These are phyloP conservation scores for Suhomyces chickasaworum DNA, from an alignment of 1,139 yeast genomes.

Conservation along the genomic window DNA sequence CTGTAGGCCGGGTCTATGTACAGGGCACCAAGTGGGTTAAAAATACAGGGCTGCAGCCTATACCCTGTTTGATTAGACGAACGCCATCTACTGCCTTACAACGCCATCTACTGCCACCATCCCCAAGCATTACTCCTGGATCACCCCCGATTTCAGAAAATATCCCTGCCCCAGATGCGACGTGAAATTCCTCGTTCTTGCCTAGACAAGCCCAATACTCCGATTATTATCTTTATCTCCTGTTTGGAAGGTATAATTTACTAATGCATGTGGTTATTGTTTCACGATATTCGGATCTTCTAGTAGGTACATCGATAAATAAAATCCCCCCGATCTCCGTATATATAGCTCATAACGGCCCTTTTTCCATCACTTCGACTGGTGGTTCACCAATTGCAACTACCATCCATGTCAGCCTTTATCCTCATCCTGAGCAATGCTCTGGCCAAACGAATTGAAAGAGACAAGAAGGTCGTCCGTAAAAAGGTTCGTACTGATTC, in stretches of 20 bases:
- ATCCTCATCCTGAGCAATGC: slow-evolving; percentile 12
- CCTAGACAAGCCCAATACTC: neutral
- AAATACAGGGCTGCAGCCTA: neutral
- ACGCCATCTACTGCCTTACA: slow-evolving; percentile 1
- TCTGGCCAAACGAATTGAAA: slow-evolving; percentile 12
- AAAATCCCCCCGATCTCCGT: slow-evolving; percentile 1
- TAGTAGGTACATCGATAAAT: neutral
- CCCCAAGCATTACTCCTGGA: neutral
- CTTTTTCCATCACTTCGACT: neutral
- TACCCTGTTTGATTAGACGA: slow-evolving; percentile 1
- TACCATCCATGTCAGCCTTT: slow-evolving; percentile 15
- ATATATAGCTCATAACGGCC: slow-evolving; percentile 7
- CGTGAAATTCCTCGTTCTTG: neutral
- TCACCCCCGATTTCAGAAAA: neutral
- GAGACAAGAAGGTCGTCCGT: slow-evolving; percentile 10
- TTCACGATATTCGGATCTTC: neutral
- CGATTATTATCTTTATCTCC: neutral
- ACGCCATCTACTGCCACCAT: slow-evolving; percentile 1
- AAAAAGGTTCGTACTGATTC: slow-evolving; percentile 7
- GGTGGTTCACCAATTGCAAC: neutral
- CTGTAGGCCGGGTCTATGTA: neutral
- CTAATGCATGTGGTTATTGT: slow-evolving; percentile 5
- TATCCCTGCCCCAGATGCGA: slow-evolving; percentile 5
- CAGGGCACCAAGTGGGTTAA: neutral
- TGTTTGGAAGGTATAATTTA: neutral